phyloP scores from a whole-genome alignment of 495 filamentous ascomycete genomes.

The Xylaria acuta region DNA sequence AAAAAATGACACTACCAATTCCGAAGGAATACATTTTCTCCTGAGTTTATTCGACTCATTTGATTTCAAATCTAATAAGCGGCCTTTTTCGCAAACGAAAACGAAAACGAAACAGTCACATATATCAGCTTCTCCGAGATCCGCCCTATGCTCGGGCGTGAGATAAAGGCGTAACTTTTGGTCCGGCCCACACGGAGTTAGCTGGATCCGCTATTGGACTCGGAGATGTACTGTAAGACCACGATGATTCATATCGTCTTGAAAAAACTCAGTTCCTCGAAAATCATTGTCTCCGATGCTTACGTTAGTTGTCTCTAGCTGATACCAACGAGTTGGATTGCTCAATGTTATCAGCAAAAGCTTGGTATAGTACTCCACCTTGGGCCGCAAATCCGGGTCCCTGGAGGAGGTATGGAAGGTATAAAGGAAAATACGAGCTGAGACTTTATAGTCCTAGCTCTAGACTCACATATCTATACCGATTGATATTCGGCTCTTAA shows the following conservation, averaged over 20 bases:
- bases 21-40: not conserved
- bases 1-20: not conserved
- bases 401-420: not conserved
- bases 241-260: not conserved
- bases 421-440: not conserved
- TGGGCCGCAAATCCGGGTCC: not conserved
- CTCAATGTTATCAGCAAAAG: not conserved
- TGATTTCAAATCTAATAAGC: not conserved
- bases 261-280: not conserved
- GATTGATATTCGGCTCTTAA: not conserved
- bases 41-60: not conserved
- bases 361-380: not conserved
- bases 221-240: conserved; percentile 1
- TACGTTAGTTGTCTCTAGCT: not conserved
- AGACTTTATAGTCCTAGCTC: not conserved
- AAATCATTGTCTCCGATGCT: not conserved
- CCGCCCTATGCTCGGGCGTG: not conserved
- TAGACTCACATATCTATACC: not conserved
- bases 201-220: conserved; percentile 14
- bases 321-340: not conserved
- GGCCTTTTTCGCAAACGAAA: not conserved
- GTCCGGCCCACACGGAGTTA: conserved; percentile 13
- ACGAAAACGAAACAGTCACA: not conserved
- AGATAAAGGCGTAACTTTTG: not conserved
- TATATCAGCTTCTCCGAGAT: conserved; percentile 3